phyloP scores from a whole-genome alignment of 805 yeast species.

The Saccharomycopsis sp. region DNA sequence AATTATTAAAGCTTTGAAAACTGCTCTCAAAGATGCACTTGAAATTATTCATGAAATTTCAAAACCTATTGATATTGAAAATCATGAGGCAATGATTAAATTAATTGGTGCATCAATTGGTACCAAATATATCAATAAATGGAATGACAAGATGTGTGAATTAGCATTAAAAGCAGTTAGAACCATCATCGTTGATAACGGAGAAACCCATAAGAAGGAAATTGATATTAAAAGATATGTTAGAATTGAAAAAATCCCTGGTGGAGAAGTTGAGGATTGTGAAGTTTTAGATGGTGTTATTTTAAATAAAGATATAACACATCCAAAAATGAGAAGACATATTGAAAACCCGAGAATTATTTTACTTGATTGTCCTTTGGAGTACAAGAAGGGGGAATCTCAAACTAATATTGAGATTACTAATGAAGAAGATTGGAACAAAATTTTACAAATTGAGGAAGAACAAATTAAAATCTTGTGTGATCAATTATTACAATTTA shows the following conservation, averaged over 20 bases:
- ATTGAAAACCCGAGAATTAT: slow-evolving; percentile 86
- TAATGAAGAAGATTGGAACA: slow-evolving; percentile 93
- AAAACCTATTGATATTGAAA: slow-evolving; percentile 71
- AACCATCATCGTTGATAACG: slow-evolving; percentile 60
- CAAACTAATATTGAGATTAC: slow-evolving; percentile 97
- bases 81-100: slow-evolving; percentile 81
- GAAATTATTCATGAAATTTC: slow-evolving; percentile 80
- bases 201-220: slow-evolving; percentile 48
- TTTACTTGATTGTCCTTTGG: slow-evolving; percentile 91
- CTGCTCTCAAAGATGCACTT: slow-evolving; percentile 84
- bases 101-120: slow-evolving; percentile 90
- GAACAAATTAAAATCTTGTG: slow-evolving; percentile 89
- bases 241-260: slow-evolving; percentile 93
- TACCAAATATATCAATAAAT: slow-evolving; percentile 84
- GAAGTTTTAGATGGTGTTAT: slow-evolving; percentile 85
- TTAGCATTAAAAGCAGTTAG: slow-evolving; percentile 83
- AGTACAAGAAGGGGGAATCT: slow-evolving; percentile 97
- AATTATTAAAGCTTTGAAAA: slow-evolving; percentile 87
- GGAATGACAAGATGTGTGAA: slow-evolving; percentile 88
- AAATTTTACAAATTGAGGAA: slow-evolving; percentile 93
- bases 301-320: slow-evolving; percentile 96
- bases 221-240: slow-evolving; percentile 91
- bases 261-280: slow-evolving; percentile 92
- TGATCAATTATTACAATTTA: slow-evolving; percentile 73
- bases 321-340: slow-evolving; percentile 91